phyloP scores from a whole-genome alignment of 2,329 filamentous ascomycete species.

The Coniochaeta sp. region DNA sequence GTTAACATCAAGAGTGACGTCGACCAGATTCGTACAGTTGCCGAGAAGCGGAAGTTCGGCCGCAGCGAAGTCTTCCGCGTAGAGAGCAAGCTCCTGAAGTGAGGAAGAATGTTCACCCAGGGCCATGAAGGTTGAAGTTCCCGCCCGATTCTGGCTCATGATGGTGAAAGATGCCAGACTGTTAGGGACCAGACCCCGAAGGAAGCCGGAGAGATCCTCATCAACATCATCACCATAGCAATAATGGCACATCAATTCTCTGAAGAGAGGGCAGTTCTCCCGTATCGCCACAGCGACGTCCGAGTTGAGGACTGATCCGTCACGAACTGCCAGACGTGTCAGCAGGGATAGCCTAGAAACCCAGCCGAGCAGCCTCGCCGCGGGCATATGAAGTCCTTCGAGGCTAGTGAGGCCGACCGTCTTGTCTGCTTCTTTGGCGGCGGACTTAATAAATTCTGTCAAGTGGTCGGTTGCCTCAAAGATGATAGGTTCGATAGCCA shows the following conservation, averaged over 20 bases:
- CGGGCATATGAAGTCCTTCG: slow-evolving; percentile 42
- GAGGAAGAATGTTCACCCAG: slow-evolving; percentile 34
- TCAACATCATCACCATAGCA: slow-evolving; percentile 42
- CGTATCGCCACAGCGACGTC: slow-evolving; percentile 47
- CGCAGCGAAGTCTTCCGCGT: slow-evolving; percentile 20
- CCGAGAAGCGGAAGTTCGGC: slow-evolving; percentile 21
- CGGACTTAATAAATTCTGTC: slow-evolving; percentile 37
- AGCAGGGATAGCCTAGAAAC: slow-evolving; percentile 50
- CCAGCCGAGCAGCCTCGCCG: slow-evolving; percentile 49
- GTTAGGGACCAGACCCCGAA: slow-evolving; percentile 47
- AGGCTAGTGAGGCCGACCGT: slow-evolving; percentile 49
- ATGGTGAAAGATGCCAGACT: slow-evolving; percentile 53
- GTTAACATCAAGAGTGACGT: slow-evolving; percentile 23
- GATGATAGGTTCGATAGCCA: slow-evolving; percentile 29
- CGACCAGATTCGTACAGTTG: slow-evolving; percentile 26
- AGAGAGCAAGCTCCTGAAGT: slow-evolving; percentile 23
- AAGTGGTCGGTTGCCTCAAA: slow-evolving; percentile 50
- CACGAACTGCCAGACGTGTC: slow-evolving; percentile 50
- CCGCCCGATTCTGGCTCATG: slow-evolving; percentile 47
- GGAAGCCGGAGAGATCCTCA: slow-evolving; percentile 49
- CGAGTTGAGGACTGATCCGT: slow-evolving; percentile 51
- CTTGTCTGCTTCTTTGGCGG: slow-evolving; percentile 32
- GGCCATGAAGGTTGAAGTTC: slow-evolving; percentile 46
- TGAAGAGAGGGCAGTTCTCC: slow-evolving; percentile 53
- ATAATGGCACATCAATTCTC: slow-evolving; percentile 49